phyloP scores from a whole-genome alignment of 495 filamentous ascomycete species.

The Aspergillus cristatus region DNA sequence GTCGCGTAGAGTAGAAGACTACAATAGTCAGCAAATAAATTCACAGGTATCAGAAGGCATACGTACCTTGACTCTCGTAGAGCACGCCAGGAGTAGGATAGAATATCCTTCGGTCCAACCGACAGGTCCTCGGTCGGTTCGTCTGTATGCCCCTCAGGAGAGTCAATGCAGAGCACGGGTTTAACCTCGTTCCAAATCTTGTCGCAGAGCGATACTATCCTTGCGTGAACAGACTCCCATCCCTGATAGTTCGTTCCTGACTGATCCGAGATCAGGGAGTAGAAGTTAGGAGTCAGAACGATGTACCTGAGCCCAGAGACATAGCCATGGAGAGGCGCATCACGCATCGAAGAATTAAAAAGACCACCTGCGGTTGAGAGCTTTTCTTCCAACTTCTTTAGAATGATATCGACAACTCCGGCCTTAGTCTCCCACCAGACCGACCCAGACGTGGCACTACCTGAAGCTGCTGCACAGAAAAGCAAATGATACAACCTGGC shows the following conservation, averaged over 20 bases:
- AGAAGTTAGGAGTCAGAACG: constrained; percentile 28
- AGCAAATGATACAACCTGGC: constrained; percentile 50
- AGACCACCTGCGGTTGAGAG: constrained; percentile 46
- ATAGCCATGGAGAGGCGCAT: constrained; percentile 61
- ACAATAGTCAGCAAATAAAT: constrained; percentile 28
- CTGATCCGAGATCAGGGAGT: constrained; percentile 18
- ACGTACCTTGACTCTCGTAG: constrained; percentile 80
- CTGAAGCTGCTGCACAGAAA: constrained; percentile 33
- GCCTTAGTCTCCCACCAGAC: constrained; percentile 29
- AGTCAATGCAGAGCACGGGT: constrained; percentile 76
- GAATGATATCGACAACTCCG: constrained; percentile 35
- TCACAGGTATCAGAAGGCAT: neutral
- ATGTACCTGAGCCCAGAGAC: constrained; percentile 56
- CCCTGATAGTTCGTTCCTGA: constrained; percentile 2
- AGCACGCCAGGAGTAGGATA: constrained; percentile 90
- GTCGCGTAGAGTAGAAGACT: constrained; percentile 44
- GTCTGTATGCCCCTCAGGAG: constrained; percentile 79
- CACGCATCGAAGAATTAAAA: constrained; percentile 49
- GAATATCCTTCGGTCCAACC: constrained; percentile 67
- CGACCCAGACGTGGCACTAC: constrained; percentile 6
- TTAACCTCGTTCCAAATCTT: constrained; percentile 67
- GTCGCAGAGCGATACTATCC: constrained; percentile 47
- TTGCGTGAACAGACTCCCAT: constrained; percentile 42
- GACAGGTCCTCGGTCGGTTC: constrained; percentile 61
- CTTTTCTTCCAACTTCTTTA: constrained; percentile 47